Conservation (phyloP, 139 green algal genomes). For the Chlorella vulgaris region DNA sequence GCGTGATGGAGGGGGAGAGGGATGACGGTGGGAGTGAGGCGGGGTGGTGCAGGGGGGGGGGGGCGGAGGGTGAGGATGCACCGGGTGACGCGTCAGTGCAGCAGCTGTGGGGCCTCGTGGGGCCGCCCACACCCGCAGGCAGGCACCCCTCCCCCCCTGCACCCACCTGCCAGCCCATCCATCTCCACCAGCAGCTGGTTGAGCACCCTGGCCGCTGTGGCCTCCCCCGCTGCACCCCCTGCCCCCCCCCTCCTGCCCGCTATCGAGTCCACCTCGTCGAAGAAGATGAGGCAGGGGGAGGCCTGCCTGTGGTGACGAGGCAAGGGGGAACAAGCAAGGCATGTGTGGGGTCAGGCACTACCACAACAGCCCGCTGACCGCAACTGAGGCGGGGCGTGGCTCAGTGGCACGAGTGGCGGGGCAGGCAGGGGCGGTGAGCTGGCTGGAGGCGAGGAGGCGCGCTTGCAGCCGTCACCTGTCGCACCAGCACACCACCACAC, state of each 20-base stretch:
- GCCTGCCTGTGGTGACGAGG: background rate
- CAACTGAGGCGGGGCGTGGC: no score
- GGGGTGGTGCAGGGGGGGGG: no score
- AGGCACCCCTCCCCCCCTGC: background rate
- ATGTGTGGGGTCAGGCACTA: background rate
- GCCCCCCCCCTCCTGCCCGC: slow-evolving; percentile 45
- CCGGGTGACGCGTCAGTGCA: no score
- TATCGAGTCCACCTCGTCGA: slow-evolving; percentile 78
- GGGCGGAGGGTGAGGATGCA: no score
- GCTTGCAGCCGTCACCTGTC: background rate
- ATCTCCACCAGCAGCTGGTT: slow-evolving; percentile 63
- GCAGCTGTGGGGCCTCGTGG: no score
- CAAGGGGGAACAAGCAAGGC: background rate
- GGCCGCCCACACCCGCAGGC: no score
- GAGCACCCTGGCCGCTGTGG: slow-evolving; percentile 41
- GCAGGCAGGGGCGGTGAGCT: no score
- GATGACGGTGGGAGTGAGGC: no score
- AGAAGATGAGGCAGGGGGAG: slow-evolving; percentile 76
- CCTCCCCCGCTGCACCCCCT: slow-evolving; percentile 17
- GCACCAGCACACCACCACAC: background rate
- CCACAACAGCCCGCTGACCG: no score
- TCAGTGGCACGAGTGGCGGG: no score
- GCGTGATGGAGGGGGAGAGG: no score
- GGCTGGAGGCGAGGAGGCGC: no score
- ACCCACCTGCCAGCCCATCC: slow-evolving; percentile 40